Evolutionary conservation across 441 rosid genomes (phyloP), one percentile per base, ranked within the genome.

Genomic region (Erysimum cheiri): DNA sequence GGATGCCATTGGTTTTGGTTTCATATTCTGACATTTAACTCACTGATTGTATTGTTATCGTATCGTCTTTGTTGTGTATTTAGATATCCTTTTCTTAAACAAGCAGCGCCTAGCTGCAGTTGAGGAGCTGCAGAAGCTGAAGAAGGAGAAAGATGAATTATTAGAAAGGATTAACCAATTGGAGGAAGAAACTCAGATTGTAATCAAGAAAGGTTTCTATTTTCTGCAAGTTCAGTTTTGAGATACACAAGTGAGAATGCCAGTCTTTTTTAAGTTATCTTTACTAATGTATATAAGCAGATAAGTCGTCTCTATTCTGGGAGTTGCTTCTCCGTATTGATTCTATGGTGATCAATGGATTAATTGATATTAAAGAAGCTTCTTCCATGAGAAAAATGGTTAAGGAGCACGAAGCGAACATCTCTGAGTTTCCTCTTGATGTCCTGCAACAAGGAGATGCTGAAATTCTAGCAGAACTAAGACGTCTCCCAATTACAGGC

Each of bases 261-360:
- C 1, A 9, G 2, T 5, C 32, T 5, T 50, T 50, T 49, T 49
- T 22, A 55, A 43, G 44, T 43, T 41, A 17, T 54, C 5, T 67
- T 62, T 4, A 59, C 22, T 22, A 4, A 24, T 67, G n/a, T 52
- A 5, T 68, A 46, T 77, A 22, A 74, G 70, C 86, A 89, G 93
- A 86, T 73, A 80, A 77, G 60, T 80, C 72, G 40, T 78, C 87
- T 60, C 13, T 77, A 52, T 74, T 72, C 50, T 89, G 89, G 85
- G 85, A 86, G 80, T 80, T 91, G 74, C 85, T 91, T 72, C 91
- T 83, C 62, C 85, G 89, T 61, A 80, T 91, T 52, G 97, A 91
- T 65, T 81, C 96, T 11, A 81, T 91, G 93, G 88, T 89, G 74
- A 84, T 91, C 58, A 78, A 58, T 60, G 88, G 85, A 63, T 68